Conservation (phyloP, 352 stramenopile species). For the Plasmopara muralis region DNA sequence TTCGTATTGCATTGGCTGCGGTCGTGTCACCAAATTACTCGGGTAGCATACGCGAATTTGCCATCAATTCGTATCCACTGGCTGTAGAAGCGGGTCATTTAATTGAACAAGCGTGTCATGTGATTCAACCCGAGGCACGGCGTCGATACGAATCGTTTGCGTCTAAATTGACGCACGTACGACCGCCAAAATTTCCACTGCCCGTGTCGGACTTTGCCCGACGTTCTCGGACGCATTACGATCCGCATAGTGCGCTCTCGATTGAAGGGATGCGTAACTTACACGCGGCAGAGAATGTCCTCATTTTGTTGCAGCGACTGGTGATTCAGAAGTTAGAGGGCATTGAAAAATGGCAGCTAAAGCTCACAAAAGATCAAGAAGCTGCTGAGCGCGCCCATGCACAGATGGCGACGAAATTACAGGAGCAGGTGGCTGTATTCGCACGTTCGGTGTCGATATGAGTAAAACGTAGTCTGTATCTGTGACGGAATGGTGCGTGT, state of each 20-base stretch:
- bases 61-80: slow-evolving; percentile 59
- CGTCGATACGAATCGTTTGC: slow-evolving; percentile 68
- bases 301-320: slow-evolving; percentile 76
- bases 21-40: slow-evolving; percentile 71
- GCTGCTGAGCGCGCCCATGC: slow-evolving; percentile 47
- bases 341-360: slow-evolving; percentile 69
- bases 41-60: slow-evolving; percentile 68
- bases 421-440: slow-evolving; percentile 60
- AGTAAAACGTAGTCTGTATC: slow-evolving; percentile 25
- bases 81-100: slow-evolving; percentile 70
- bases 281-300: slow-evolving; percentile 66
- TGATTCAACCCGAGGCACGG: slow-evolving; percentile 69
- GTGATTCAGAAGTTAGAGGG: slow-evolving; percentile 79
- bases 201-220: slow-evolving; percentile 54
- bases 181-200: slow-evolving; percentile 58
- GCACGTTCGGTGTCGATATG: slow-evolving; percentile 54
- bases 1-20: slow-evolving; percentile 61
- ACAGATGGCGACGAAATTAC: slow-evolving; percentile 54
- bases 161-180: slow-evolving; percentile 38
- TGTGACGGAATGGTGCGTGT: slow-evolving; percentile 25
- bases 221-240: slow-evolving; percentile 40
- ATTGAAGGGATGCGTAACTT: slow-evolving; percentile 77
- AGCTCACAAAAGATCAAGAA: slow-evolving; percentile 58
- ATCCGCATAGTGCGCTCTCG: slow-evolving; percentile 48
- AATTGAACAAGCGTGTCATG: slow-evolving; percentile 58